These are phyloP conservation scores for Sporobolomyces phaffii DNA, from an alignment of 768 basidiomycete species.

Conservation along the genomic window DNA sequence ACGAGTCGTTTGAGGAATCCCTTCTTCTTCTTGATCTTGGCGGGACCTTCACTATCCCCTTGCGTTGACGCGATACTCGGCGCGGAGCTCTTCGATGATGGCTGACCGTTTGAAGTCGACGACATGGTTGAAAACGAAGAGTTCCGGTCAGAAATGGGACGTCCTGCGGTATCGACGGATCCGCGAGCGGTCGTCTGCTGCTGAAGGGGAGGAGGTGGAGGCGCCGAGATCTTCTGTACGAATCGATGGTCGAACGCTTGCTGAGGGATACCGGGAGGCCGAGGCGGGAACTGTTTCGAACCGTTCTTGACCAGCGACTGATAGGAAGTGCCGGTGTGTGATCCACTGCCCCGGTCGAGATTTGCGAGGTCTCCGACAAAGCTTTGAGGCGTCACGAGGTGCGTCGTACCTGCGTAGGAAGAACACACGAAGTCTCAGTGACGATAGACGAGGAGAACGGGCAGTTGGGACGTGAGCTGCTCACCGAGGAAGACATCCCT, in stretches of 20 bases:
- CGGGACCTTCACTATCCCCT: neutral
- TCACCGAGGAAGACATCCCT: conserved; percentile 89
- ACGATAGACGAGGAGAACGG: neutral
- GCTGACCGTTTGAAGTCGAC: conserved; percentile 1
- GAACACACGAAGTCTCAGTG: too few relatives aligned
- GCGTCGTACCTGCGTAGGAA: conserved; percentile 64
- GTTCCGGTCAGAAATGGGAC: neutral
- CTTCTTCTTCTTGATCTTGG: conserved; percentile 23
- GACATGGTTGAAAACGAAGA: neutral
- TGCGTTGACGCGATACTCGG: conserved; percentile 5
- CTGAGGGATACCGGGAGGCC: conserved; percentile 21
- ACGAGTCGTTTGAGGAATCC: conserved; percentile 4
- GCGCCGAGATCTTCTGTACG: conserved; percentile 18
- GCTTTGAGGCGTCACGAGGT: conserved; percentile 69
- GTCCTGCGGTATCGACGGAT: neutral
- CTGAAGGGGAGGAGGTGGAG: neutral
- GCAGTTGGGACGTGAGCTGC: conserved; percentile 38
- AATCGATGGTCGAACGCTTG: conserved; percentile 25
- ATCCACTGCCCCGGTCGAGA: conserved; percentile 75
- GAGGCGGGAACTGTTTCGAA: conserved; percentile 1
- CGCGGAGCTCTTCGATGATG: conserved; percentile 1
- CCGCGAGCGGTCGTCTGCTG: neutral
- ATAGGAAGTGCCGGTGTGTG: conserved; percentile 50
- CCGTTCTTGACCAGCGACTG: conserved; percentile 20
- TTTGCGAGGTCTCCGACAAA: conserved; percentile 83